These are phyloP conservation scores for Kodamaea fukazawae DNA, from an alignment of 805 yeast species.

Conservation along the genomic window DNA sequence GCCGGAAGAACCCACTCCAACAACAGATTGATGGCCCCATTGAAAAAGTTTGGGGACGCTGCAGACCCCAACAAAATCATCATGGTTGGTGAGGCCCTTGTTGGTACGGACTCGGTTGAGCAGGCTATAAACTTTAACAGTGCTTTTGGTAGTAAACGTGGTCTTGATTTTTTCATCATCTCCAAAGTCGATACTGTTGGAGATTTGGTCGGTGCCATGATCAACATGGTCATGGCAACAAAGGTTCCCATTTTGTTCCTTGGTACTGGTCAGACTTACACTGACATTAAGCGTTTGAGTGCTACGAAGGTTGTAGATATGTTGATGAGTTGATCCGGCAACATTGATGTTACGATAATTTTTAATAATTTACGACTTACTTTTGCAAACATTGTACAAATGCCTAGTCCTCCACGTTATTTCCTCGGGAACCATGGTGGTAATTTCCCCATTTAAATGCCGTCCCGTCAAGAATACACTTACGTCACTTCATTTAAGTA, in stretches of 20 bases:
- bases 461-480: no score
- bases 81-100: conserved; percentile 98
- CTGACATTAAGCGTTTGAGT: conserved; percentile 85
- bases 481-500: no score
- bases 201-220: conserved; percentile 93
- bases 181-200: conserved; percentile 98
- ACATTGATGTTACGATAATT: background rate
- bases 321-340: conserved; percentile 53
- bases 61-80: conserved; percentile 95
- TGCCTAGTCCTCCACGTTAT: no score
- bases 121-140: conserved; percentile 91
- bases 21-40: conserved; percentile 89
- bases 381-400: no score
- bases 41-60: conserved; percentile 91
- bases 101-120: conserved; percentile 94
- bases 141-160: conserved; percentile 83
- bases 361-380: background rate
- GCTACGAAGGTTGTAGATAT: conserved; percentile 90
- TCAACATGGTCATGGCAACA: conserved; percentile 95
- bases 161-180: conserved; percentile 84
- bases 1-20: conserved; percentile 98
- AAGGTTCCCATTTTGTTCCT: conserved; percentile 93
- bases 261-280: conserved; percentile 96
- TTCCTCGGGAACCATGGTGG: no score
- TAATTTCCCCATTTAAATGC: no score